A percentile compares a stretch with the other conserved stretches of the same genome.
Evolutionary conservation across 2,329 filamentous ascomycete genomes (phyloP).

Genomic region (Rasamsonia emersonii): DNA sequence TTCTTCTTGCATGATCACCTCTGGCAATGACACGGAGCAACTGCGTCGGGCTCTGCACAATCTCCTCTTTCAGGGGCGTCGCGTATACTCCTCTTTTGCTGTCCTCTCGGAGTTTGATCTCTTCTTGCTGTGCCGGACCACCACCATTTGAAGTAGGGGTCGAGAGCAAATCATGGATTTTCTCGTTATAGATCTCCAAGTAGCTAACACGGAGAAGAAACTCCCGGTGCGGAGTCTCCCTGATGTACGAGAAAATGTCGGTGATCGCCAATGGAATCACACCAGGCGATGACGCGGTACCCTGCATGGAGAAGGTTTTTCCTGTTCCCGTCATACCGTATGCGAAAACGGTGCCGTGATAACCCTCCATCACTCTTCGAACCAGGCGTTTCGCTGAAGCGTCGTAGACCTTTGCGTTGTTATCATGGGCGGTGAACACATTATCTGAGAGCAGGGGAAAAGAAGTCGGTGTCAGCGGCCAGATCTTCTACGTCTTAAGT

Average conservation of each 20-base stretch:
- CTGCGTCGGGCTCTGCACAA: constrained; percentile 95
- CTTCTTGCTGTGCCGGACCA: constrained; percentile 60
- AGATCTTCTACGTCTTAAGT: constrained; percentile 13
- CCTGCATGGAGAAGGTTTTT: constrained; percentile 99
- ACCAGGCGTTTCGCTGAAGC: constrained; percentile 88
- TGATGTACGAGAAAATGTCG: constrained; percentile 98
- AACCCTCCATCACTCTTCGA: constrained; percentile 95
- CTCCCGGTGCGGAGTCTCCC: constrained; percentile 88
- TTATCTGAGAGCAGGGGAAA: constrained; percentile 57
- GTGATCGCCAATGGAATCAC: constrained; percentile 96
- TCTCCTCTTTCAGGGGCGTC: constrained; percentile 92
- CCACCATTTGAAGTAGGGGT: constrained; percentile 54
- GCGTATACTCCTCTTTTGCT: constrained; percentile 95
- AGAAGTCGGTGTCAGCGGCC: constrained; percentile 11
- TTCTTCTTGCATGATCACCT: constrained; percentile 81
- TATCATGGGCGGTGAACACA: constrained; percentile 87
- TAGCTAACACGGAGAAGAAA: constrained; percentile 95
- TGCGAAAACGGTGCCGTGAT: constrained; percentile 95
- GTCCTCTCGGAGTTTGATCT: constrained; percentile 95
- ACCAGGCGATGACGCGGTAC: constrained; percentile 87
- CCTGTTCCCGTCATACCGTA: constrained; percentile 99
- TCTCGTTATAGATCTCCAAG: constrained; percentile 97
- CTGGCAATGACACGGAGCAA: constrained; percentile 88
- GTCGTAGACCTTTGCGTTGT: constrained; percentile 93
- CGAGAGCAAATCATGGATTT: constrained; percentile 85